Evolutionary conservation across 352 stramenopile species (phyloP), one percentile per base, ranked within the genome.

Genomic region (Globisporangium recalcitrans): DNA sequence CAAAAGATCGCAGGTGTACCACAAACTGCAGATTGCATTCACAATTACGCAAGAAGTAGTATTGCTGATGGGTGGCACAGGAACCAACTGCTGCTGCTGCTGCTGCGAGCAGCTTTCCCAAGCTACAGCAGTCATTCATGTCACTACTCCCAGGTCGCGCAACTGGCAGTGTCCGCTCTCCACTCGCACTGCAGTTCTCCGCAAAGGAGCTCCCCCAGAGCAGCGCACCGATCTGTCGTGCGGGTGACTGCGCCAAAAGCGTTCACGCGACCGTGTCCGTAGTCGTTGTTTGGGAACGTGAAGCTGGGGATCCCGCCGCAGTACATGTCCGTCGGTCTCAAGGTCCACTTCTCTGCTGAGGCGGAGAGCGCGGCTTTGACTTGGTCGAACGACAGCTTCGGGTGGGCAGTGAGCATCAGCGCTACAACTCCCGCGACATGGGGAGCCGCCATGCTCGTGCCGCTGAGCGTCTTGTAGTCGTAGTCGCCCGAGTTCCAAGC

Each of bases 371-470:
- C 42, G 42, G 42, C n/a, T 24, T 13, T 49, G 19, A 49, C 42
- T 7, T 49, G 19, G 19, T 24, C 19, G 42, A 26, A 49, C 11
- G 16, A 26, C n/a, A 49, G 6, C 5, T 49, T 24, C 6, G 16
- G 8, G 21, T 11, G 42, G 8, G 42, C 42, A 0, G 19, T 49
- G 19, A 49, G 42, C 42, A 49, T 22, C 19, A 49, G 42, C 16
- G n/a, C 63, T n/a, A 69, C 47, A 3, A 42, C 58, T 3, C 63
- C 63, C 13, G 63, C 36, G 3, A 69, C 58, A 21, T 69, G 63
- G 2, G 63, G 63, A 47, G 48, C 16, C 14, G 63, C 63, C 63
- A 69, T 69, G 21, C 56, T 65, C 4, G 63, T 65, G 11, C 63
- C 63, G n/a, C 48, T 53, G 22, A 54, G 36, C 21, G 51, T 52